phyloP scores from a whole-genome alignment of 495 filamentous ascomycete genomes.

The Daldinia grandis region DNA sequence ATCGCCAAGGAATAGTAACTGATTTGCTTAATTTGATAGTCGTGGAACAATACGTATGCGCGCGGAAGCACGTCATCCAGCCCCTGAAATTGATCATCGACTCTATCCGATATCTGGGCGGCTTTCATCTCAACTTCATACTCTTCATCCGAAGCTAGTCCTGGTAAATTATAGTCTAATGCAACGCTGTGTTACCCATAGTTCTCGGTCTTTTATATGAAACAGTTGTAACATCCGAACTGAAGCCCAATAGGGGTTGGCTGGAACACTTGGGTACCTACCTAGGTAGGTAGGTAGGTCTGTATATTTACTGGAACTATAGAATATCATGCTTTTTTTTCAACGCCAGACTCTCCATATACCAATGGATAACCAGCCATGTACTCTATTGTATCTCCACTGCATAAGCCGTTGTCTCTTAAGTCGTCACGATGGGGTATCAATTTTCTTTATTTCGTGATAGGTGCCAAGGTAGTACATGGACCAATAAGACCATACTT shows the following conservation, averaged over 20 bases:
- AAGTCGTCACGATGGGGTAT: too few species aligned
- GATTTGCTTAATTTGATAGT: conserved; percentile 13
- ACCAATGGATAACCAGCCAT: too few species aligned
- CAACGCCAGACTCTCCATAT: too few species aligned
- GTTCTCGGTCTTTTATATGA: not conserved
- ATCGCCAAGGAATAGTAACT: not conserved
- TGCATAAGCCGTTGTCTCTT: too few species aligned
- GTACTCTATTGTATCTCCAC: too few species aligned
- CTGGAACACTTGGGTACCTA: not conserved
- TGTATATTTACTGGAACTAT: too few species aligned
- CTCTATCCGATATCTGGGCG: not conserved
- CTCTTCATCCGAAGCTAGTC: not conserved
- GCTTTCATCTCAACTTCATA: not conserved
- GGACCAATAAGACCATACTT: too few species aligned
- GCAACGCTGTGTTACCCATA: not conserved
- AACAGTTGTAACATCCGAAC: not conserved
- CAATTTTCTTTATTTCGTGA: too few species aligned
- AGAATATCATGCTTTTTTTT: too few species aligned
- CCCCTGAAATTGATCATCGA: conserved; percentile 33
- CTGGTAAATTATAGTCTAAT: not conserved
- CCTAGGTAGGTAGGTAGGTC: too few species aligned
- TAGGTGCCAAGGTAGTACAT: too few species aligned
- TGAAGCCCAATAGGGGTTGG: not conserved
- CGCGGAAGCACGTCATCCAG: conserved; percentile 31
- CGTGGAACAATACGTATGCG: conserved; percentile 24